Evolutionary conservation across 441 rosid species (phyloP).

Genomic region (Gossypium aridum): DNA sequence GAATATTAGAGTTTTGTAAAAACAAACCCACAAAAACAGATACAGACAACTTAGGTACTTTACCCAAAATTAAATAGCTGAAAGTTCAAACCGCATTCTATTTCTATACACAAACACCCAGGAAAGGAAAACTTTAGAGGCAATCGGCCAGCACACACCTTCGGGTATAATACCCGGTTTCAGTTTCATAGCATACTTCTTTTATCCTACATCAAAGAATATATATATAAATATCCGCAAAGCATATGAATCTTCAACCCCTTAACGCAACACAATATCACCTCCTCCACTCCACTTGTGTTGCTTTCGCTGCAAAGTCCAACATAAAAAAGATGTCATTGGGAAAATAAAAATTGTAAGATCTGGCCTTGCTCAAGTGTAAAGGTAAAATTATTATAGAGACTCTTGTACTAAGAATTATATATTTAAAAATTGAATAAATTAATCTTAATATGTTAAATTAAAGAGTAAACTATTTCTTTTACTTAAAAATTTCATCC

Average conservation of each 20-base stretch:
- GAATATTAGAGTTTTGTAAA: too few relatives aligned
- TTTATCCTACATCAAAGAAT: slow-evolving; percentile 23
- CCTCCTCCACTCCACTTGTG: slow-evolving; percentile 63
- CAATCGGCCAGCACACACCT: slow-evolving; percentile 9
- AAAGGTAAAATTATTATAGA: too few relatives aligned
- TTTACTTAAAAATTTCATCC: too few relatives aligned
- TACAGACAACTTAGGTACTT: too few relatives aligned
- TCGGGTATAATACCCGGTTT: slow-evolving; percentile 10
- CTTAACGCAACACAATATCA: slow-evolving; percentile 25
- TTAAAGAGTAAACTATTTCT: too few relatives aligned
- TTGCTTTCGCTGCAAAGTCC: slow-evolving; percentile 55
- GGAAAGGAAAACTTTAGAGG: neutral
- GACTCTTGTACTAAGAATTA: too few relatives aligned
- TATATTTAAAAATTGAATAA: too few relatives aligned
- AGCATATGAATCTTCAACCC: slow-evolving; percentile 14
- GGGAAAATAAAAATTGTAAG: neutral
- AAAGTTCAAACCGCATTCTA: too few relatives aligned
- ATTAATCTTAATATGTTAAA: too few relatives aligned
- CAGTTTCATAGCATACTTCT: slow-evolving; percentile 18
- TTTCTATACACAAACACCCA: too few relatives aligned
- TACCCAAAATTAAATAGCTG: neutral
- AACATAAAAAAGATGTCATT: neutral
- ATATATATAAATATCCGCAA: neutral
- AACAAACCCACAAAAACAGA: too few relatives aligned
- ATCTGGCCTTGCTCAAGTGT: neutral